Conservation (phyloP, 1,284 basidiomycete genomes). For the Moesziomyces antarcticus region DNA sequence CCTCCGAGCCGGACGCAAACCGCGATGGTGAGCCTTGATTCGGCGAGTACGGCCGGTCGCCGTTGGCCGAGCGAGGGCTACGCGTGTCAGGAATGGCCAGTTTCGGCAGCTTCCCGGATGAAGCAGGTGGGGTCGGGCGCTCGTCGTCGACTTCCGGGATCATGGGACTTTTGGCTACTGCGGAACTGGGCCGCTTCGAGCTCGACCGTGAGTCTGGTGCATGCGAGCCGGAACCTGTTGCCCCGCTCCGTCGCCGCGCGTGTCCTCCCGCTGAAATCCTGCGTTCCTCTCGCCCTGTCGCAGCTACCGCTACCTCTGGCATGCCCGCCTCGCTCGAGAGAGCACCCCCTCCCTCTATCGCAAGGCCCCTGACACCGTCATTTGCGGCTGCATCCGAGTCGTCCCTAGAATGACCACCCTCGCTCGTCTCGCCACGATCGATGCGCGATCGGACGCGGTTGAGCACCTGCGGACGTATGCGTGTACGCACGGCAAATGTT, state of each 20-base stretch:
- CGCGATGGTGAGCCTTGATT: constrained; percentile 18
- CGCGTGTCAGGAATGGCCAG: constrained; percentile 20
- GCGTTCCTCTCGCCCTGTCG: constrained; percentile 28
- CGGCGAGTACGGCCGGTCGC: constrained; percentile 54
- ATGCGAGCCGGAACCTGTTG: constrained; percentile 34
- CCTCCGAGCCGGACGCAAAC: constrained; percentile 1
- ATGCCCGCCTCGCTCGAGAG: constrained; percentile 1
- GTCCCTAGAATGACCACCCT: background rate
- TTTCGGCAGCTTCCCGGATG: background rate
- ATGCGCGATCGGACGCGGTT: constrained; percentile 6
- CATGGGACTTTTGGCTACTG: constrained; percentile 17
- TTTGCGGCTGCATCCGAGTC: background rate
- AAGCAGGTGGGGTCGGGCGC: background rate
- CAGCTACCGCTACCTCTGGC: constrained; percentile 29
- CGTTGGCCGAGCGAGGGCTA: constrained; percentile 13
- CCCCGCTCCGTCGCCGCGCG: constrained; percentile 30
- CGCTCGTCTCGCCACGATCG: background rate
- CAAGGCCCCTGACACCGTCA: background rate
- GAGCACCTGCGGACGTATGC: constrained; percentile 11
- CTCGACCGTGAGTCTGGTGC: constrained; percentile 5
- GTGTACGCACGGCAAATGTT: constrained; percentile 40
- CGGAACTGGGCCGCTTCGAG: constrained; percentile 12
- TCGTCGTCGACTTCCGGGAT: constrained; percentile 26
- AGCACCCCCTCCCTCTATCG: background rate
- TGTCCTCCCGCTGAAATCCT: constrained; percentile 16